These are phyloP conservation scores for Botrytis tulipae DNA, from an alignment of 2,329 filamentous ascomycete species.

Conservation along the genomic window DNA sequence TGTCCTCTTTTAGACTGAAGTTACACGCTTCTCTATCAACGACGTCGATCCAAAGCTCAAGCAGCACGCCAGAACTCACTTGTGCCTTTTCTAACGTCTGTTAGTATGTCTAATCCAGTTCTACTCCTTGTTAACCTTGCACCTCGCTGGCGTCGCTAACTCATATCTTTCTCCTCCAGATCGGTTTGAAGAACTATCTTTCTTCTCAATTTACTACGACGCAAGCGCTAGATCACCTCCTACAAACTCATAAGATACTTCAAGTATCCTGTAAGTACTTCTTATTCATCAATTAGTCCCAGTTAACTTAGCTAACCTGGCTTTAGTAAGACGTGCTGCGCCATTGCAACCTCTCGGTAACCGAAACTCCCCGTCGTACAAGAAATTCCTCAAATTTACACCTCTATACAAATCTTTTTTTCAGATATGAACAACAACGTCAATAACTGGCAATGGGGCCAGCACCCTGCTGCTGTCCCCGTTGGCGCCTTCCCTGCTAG, in stretches of 20 bases:
- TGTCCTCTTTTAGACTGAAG: neutral
- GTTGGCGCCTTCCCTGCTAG: neutral
- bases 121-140: neutral
- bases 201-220: neutral
- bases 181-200: neutral
- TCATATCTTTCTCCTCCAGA: neutral
- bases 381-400: neutral
- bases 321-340: neutral
- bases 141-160: neutral
- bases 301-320: neutral
- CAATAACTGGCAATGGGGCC: neutral
- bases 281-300: neutral
- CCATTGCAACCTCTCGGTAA: neutral
- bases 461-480: neutral
- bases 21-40: no score
- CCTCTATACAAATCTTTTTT: no score
- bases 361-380: neutral
- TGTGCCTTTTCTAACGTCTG: accelerated
- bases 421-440: neutral
- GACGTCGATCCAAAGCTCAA: no score
- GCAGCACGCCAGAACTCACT: neutral
- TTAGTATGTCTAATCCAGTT: neutral
- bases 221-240: neutral
- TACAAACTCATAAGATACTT: neutral
- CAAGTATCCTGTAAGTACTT: neutral